These are phyloP conservation scores for Penicillium longicatenatum DNA, from an alignment of 495 filamentous ascomycete genomes.

Conservation along the genomic window DNA sequence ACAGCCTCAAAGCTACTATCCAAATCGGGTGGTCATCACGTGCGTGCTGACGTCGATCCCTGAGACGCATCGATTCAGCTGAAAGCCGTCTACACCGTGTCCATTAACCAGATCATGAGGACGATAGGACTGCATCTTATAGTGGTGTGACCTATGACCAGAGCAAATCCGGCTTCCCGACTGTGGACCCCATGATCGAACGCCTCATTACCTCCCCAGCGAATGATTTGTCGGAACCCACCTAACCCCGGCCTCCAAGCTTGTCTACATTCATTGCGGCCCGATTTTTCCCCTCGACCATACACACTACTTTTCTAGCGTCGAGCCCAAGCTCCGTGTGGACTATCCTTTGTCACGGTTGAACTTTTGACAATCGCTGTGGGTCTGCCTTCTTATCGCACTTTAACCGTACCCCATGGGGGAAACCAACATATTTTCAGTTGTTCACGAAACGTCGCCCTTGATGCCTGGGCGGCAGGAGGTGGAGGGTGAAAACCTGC, in stretches of 20 bases:
- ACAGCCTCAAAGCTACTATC: neutral
- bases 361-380: conserved; percentile 6
- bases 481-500: conserved; percentile 57
- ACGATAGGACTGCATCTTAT: neutral
- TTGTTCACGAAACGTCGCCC: conserved; percentile 39
- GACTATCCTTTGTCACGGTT: neutral
- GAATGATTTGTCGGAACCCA: conserved; percentile 4
- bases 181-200: conserved; percentile 6
- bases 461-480: conserved; percentile 27
- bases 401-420: conserved; percentile 6
- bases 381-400: conserved; percentile 13
- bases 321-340: neutral
- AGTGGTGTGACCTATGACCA: neutral
- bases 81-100: neutral
- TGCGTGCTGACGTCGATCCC: conserved; percentile 5
- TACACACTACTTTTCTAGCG: neutral
- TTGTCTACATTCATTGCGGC: conserved; percentile 1
- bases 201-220: conserved; percentile 4
- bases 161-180: neutral
- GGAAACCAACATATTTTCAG: conserved; percentile 6
- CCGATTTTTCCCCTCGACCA: neutral
- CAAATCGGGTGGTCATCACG: conserved; percentile 2
- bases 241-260: neutral
- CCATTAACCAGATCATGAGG: neutral
- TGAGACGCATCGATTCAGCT: neutral